Evolutionary conservation across 306 rosid genomes (phyloP).

Genomic region (Pueraria montana): DNA sequence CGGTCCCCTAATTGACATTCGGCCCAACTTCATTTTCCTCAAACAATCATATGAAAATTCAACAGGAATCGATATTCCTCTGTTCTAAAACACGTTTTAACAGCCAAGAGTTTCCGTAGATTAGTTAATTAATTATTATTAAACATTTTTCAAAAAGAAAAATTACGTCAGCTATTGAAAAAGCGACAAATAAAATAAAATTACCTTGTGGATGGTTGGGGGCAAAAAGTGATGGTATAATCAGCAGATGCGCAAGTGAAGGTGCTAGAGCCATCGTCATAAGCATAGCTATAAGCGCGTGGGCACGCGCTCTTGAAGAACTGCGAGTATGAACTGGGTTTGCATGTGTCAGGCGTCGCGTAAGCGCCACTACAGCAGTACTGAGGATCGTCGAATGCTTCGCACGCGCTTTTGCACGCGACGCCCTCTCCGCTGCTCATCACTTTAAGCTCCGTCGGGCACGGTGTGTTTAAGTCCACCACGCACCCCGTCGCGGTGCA

Average conservation of each 20-base stretch:
- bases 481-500: slow-evolving; percentile 79
- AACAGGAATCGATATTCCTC: not conserved
- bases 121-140: not conserved
- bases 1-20: slow-evolving; percentile 45
- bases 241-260: slow-evolving; percentile 84
- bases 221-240: slow-evolving; percentile 80
- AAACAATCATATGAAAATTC: not conserved
- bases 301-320: slow-evolving; percentile 84
- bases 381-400: slow-evolving; percentile 79
- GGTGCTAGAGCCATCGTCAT: slow-evolving; percentile 88
- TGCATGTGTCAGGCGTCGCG: slow-evolving; percentile 70
- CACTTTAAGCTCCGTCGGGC: slow-evolving; percentile 76
- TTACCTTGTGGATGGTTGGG: slow-evolving; percentile 63
- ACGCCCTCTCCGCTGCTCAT: slow-evolving; percentile 55
- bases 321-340: slow-evolving; percentile 76
- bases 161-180: not conserved
- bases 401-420: slow-evolving; percentile 95
- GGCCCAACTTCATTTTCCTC: not conserved
- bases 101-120: not conserved
- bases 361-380: slow-evolving; percentile 90
- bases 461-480: slow-evolving; percentile 69
- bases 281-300: slow-evolving; percentile 88
- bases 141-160: not conserved
- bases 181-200: not conserved
- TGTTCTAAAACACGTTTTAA: slow-evolving; percentile 28